A percentile compares a stretch with the other conserved stretches of the same genome.
These are phyloP conservation scores for Vigna reflexopilosa DNA, from an alignment of 306 rosid genomes.

Conservation along the genomic window DNA sequence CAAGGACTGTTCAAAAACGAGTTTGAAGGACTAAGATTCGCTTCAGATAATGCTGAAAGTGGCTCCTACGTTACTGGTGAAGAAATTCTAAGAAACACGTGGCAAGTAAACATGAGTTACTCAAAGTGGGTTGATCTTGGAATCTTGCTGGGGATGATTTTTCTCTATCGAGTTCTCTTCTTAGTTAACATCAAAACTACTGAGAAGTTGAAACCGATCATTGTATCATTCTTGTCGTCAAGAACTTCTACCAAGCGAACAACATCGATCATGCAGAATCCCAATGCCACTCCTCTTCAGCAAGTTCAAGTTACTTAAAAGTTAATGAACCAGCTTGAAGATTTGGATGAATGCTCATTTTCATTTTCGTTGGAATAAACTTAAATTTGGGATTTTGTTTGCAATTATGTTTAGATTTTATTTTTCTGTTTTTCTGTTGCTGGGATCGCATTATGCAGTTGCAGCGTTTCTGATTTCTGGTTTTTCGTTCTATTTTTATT, in stretches of 20 bases:
- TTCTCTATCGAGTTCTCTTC: slow-evolving; percentile 59
- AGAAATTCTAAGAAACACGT: slow-evolving; percentile 46
- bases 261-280: slow-evolving; percentile 34
- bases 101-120: slow-evolving; percentile 55
- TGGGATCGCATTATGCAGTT: too few relatives aligned
- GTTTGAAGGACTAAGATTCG: slow-evolving; percentile 54
- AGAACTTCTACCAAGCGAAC: slow-evolving; percentile 21
- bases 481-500: too few relatives aligned
- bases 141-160: slow-evolving; percentile 60
- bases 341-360: neutral
- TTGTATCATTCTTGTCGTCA: slow-evolving; percentile 22
- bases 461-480: too few relatives aligned
- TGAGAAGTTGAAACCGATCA: slow-evolving; percentile 53
- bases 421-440: too few relatives aligned
- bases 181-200: slow-evolving; percentile 53
- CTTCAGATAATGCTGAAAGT: neutral
- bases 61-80: slow-evolving; percentile 52
- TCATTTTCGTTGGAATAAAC: too few relatives aligned
- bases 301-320: neutral
- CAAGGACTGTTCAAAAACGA: slow-evolving; percentile 80
- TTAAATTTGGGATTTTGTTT: too few relatives aligned
- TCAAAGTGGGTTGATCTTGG: slow-evolving; percentile 82
- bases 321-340: neutral
- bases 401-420: too few relatives aligned
- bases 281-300: slow-evolving; percentile 42